These are phyloP conservation scores for Psilocybe cyanescens DNA, from an alignment of 768 basidiomycete species.

Conservation along the genomic window DNA sequence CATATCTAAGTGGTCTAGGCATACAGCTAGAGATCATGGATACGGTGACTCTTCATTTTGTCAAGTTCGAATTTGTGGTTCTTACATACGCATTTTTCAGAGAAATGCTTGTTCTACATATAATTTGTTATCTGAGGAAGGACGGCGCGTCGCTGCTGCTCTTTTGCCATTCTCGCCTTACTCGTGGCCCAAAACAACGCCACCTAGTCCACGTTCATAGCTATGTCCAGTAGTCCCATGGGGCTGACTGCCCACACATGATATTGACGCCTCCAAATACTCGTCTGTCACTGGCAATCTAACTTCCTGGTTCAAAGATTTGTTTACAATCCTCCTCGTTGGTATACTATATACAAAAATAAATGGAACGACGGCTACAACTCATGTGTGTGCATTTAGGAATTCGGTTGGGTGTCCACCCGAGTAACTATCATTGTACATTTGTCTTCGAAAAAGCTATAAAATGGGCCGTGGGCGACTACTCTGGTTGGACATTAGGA, in stretches of 20 bases:
- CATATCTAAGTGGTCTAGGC: constrained; percentile 73
- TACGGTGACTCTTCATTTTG: constrained; percentile 54
- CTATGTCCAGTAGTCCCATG: background rate
- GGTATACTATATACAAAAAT: background rate
- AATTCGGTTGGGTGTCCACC: too few species aligned
- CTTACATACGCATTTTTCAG: constrained; percentile 36
- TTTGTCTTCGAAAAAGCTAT: too few species aligned
- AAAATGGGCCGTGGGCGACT: background rate
- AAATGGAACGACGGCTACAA: too few species aligned
- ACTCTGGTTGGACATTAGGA: background rate
- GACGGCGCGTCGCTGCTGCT: constrained; percentile 89
- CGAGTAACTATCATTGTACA: too few species aligned
- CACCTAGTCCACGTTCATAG: background rate
- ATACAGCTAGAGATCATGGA: constrained; percentile 92
- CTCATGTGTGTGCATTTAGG: too few species aligned
- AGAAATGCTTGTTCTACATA: constrained; percentile 95
- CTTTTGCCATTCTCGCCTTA: constrained; percentile 69
- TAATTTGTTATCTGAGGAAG: constrained; percentile 92
- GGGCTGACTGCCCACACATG: background rate
- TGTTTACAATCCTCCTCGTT: too few species aligned
- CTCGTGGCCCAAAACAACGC: constrained; percentile 49
- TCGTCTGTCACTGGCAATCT: constrained; percentile 1
- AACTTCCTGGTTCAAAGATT: too few species aligned
- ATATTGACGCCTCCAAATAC: background rate
- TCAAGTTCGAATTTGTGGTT: background rate